Evolutionary conservation across 2,329 filamentous ascomycete species (phyloP).

Genomic region (Sarocladium brachiariae): DNA sequence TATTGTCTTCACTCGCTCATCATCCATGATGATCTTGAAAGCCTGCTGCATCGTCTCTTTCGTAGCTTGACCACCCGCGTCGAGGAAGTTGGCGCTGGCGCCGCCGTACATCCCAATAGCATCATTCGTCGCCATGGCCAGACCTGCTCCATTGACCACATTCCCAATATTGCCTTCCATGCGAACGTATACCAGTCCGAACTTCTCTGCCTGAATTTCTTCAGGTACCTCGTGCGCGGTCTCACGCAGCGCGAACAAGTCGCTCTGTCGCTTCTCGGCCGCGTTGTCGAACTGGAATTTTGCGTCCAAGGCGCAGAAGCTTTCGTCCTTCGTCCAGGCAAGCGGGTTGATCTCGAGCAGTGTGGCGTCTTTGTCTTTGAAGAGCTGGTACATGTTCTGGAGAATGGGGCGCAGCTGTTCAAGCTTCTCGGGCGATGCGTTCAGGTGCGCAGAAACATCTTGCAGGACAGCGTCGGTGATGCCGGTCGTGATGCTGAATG

Average conservation of each 20-base stretch:
- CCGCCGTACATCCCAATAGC: constrained; percentile 63
- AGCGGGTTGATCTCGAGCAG: constrained; percentile 34
- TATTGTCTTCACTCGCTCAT: constrained; percentile 63
- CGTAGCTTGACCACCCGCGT: constrained; percentile 85
- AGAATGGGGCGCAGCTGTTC: constrained; percentile 17
- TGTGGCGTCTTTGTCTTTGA: constrained; percentile 39
- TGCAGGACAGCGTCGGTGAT: constrained; percentile 19
- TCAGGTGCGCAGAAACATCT: constrained; percentile 12
- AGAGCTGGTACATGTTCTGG: constrained; percentile 26
- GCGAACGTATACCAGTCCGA: constrained; percentile 75
- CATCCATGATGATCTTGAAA: constrained; percentile 66
- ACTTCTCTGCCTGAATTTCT: constrained; percentile 37
- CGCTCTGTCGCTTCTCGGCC: constrained; percentile 32
- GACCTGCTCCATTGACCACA: constrained; percentile 79
- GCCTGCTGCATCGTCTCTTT: constrained; percentile 70
- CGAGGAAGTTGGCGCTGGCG: constrained; percentile 73
- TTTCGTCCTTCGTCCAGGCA: constrained; percentile 17
- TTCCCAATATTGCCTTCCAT: constrained; percentile 62
- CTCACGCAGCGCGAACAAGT: constrained; percentile 31
- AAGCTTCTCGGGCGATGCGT: background rate
- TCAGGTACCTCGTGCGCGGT: constrained; percentile 23
- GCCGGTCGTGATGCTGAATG: constrained; percentile 20
- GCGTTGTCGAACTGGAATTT: constrained; percentile 42
- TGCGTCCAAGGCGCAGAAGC: constrained; percentile 28
- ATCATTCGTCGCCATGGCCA: constrained; percentile 89